Evolutionary conservation across 1,284 basidiomycete genomes (phyloP).

Genomic region (Ceratobasidium sp.): DNA sequence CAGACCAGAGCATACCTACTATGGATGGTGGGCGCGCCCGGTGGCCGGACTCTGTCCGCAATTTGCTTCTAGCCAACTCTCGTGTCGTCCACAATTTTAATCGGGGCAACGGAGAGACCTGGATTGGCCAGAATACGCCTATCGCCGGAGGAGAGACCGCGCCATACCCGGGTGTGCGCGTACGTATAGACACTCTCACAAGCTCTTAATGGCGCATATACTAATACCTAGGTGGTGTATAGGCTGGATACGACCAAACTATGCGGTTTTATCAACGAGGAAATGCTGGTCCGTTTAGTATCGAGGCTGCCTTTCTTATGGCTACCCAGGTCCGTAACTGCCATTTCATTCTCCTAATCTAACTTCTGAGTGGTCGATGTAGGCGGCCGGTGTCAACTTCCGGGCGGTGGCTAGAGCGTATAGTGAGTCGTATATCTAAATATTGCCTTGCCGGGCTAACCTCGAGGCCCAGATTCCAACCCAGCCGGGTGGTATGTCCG

Average conservation of each 20-base stretch:
- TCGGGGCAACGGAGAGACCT: neutral
- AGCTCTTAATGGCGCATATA: too few relatives aligned
- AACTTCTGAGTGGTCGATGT: neutral
- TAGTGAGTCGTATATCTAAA: neutral
- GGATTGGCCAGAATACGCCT: neutral
- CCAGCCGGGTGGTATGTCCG: neutral
- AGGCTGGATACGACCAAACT: conserved; percentile 7
- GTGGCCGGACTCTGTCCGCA: neutral
- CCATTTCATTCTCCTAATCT: neutral
- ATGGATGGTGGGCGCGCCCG: neutral
- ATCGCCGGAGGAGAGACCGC: neutral
- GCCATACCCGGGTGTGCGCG: neutral
- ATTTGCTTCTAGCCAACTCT: neutral
- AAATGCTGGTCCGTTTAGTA: conserved; percentile 1
- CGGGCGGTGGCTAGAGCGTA: neutral
- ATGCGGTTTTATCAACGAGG: conserved; percentile 4
- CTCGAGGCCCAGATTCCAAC: neutral
- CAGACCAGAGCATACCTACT: neutral
- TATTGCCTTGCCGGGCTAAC: neutral
- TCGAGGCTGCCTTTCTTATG: conserved; percentile 12
- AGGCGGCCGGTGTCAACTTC: neutral
- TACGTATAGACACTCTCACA: neutral
- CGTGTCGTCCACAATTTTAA: neutral
- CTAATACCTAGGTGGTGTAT: too few relatives aligned
- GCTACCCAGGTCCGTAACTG: conserved; percentile 8